Percentiles rank a stretch among this genome's conserved stretches.
Conservation (phyloP, 2,329 filamentous ascomycete species). For the Beauveria sp. region DNA sequence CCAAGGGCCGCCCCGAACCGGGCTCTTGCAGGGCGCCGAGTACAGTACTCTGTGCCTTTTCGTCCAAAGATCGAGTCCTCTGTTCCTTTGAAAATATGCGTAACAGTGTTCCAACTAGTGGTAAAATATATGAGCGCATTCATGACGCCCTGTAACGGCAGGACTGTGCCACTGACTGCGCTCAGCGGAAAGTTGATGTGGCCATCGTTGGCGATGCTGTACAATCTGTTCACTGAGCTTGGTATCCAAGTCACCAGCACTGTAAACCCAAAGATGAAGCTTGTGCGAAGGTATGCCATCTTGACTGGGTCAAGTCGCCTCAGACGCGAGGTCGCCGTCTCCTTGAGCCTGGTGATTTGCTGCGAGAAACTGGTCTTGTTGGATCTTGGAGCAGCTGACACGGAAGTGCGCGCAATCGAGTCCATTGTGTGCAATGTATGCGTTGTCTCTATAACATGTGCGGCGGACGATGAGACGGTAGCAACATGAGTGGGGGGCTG, state of each 20-base stretch:
- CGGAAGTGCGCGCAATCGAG: not conserved
- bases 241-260: slow-evolving; percentile 55
- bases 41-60: not conserved
- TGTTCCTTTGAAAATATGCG: slow-evolving; percentile 18
- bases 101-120: slow-evolving; percentile 44
- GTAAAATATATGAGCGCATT: slow-evolving; percentile 69
- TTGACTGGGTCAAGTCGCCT: slow-evolving; percentile 44
- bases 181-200: slow-evolving; percentile 55
- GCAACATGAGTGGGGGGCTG: not conserved
- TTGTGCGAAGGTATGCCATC: slow-evolving; percentile 51
- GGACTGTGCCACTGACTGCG: slow-evolving; percentile 60
- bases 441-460: not conserved
- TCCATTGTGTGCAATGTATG: not conserved
- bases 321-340: slow-evolving; percentile 24
- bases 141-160: slow-evolving; percentile 74
- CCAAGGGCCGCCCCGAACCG: not conserved
- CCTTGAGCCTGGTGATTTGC: slow-evolving; percentile 14
- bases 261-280: slow-evolving; percentile 52
- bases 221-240: slow-evolving; percentile 65
- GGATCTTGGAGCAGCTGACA: not conserved
- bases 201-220: slow-evolving; percentile 48
- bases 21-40: not conserved
- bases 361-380: not conserved
- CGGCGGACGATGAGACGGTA: not conserved
- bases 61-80: slow-evolving; percentile 13